Conservation (phyloP, 441 rosid species). For the Adansonia madagascariensis region DNA sequence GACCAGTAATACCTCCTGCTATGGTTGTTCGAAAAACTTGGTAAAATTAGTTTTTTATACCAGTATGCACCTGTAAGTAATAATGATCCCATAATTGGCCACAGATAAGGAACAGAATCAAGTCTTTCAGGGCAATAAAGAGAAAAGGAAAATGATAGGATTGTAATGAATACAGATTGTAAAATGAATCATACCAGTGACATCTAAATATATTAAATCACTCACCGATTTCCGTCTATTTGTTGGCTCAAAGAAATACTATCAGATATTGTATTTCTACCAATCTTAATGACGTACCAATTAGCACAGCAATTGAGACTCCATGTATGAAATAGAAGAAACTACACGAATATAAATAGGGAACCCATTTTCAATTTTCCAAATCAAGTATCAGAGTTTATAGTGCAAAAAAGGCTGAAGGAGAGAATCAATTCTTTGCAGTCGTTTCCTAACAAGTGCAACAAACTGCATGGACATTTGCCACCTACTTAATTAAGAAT, state of each 20-base stretch:
- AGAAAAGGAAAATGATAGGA: conserved; percentile 1
- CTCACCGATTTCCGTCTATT: neutral
- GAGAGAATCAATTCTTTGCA: neutral
- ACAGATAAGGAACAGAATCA: neutral
- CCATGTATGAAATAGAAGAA: conserved; percentile 6
- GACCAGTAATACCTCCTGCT: conserved; percentile 1
- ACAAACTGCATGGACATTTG: neutral
- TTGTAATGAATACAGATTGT: neutral
- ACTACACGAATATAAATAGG: neutral
- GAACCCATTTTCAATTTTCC: neutral
- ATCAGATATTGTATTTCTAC: conserved; percentile 7
- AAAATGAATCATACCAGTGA: neutral
- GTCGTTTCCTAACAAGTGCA: neutral
- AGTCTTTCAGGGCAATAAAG: neutral
- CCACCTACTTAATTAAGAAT: conserved; percentile 1
- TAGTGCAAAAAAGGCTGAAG: neutral
- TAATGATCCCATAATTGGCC: neutral
- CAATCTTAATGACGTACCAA: conserved; percentile 9
- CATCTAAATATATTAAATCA: conserved; percentile 13
- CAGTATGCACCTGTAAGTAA: conserved; percentile 9
- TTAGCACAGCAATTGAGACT: neutral
- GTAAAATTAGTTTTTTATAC: neutral
- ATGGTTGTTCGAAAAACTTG: neutral
- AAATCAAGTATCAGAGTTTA: neutral
- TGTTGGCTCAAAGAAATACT: conserved; percentile 6